Conservation (phyloP, 1,139 yeast genomes). For the Pichia sp. region DNA sequence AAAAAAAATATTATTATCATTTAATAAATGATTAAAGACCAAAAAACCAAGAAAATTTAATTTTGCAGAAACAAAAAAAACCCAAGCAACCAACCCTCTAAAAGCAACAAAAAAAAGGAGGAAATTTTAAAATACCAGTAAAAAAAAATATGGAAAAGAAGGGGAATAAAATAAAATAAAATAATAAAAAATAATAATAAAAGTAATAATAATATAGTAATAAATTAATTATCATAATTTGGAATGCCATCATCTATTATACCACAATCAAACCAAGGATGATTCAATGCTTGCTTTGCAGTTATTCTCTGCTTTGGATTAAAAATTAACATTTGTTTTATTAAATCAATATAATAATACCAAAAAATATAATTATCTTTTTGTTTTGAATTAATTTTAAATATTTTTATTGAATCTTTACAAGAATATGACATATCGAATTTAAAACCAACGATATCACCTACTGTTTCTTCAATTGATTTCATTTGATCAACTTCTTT, state of each 20-base stretch:
- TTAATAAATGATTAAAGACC: too few species aligned
- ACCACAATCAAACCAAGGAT: conserved; percentile 73
- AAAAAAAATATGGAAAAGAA: too few species aligned
- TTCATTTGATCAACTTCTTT: conserved; percentile 47
- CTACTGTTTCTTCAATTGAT: conserved; percentile 44
- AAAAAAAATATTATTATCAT: too few species aligned
- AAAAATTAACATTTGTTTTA: conserved; percentile 53
- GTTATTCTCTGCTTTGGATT: conserved; percentile 60
- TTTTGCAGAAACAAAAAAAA: too few species aligned
- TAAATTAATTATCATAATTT: not conserved
- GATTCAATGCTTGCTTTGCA: conserved; percentile 65
- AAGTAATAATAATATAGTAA: too few species aligned
- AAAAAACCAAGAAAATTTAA: too few species aligned
- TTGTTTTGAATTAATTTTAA: conserved; percentile 20
- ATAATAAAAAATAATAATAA: too few species aligned
- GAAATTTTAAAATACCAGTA: too few species aligned
- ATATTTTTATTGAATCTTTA: conserved; percentile 27
- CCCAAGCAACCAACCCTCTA: too few species aligned
- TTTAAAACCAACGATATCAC: conserved; percentile 28
- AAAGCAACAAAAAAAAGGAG: too few species aligned
- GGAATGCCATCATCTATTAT: conserved; percentile 63
- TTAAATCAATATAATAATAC: conserved; percentile 68
- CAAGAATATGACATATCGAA: conserved; percentile 28
- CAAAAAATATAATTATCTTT: conserved; percentile 60
- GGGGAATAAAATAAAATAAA: too few species aligned